A percentile compares a stretch with the other conserved stretches of the same genome.
These are phyloP conservation scores for Plicaturopsis crispa DNA, from an alignment of 768 basidiomycete genomes.

Conservation along the genomic window DNA sequence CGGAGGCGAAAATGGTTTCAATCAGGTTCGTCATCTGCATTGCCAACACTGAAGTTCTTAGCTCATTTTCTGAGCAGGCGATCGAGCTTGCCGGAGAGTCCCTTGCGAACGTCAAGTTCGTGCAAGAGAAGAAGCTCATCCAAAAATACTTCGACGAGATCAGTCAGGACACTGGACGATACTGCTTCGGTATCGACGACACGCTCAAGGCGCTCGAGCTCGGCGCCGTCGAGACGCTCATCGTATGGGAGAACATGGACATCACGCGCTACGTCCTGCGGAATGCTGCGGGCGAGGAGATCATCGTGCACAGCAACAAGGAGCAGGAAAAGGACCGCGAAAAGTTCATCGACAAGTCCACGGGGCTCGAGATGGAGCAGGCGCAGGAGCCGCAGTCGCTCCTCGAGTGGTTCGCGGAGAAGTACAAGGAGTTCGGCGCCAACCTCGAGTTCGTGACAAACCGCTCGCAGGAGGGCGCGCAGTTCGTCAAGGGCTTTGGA, in stretches of 20 bases:
- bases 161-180: slow-evolving; percentile 91
- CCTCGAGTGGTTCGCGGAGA: slow-evolving; percentile 98
- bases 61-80: slow-evolving; percentile 51
- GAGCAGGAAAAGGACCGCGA: slow-evolving; percentile 91
- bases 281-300: slow-evolving; percentile 89
- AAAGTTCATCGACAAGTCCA: slow-evolving; percentile 93
- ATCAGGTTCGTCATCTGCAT: slow-evolving; percentile 60
- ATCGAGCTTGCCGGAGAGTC: slow-evolving; percentile 96
- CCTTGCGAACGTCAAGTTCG: slow-evolving; percentile 97
- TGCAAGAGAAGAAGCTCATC: slow-evolving; percentile 97
- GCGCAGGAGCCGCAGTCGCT: slow-evolving; percentile 72
- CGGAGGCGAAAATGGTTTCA: slow-evolving; percentile 98
- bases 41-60: not conserved
- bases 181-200: slow-evolving; percentile 97
- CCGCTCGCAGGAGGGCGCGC: slow-evolving; percentile 92
- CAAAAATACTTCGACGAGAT: slow-evolving; percentile 99
- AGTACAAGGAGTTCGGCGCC: slow-evolving; percentile 97
- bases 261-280: slow-evolving; percentile 82
- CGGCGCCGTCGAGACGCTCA: slow-evolving; percentile 92
- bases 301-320: slow-evolving; percentile 68
- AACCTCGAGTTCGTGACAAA: slow-evolving; percentile 95
- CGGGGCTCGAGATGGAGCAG: slow-evolving; percentile 94
- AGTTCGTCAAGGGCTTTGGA: slow-evolving; percentile 98
- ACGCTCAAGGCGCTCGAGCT: slow-evolving; percentile 95
- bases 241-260: slow-evolving; percentile 98